Base-by-base conservation (phyloP, 1,139 yeast species). In the Arxiozyma bovina region DNA sequence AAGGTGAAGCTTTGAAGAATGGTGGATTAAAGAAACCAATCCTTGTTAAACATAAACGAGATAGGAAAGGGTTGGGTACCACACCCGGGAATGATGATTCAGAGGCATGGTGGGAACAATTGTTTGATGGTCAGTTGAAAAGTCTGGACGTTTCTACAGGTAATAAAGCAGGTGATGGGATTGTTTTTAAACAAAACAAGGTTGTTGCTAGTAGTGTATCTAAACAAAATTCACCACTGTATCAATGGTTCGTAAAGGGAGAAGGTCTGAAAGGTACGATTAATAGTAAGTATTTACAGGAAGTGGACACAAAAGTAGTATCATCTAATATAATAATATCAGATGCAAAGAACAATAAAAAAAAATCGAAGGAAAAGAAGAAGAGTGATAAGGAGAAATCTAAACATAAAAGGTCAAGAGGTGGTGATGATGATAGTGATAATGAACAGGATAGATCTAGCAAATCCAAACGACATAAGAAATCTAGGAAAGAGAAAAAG, bases 91-190 rank as follows among this genome's bases (percentile, higher is more conserved):
- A 63, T 8, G 85, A 80, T 58, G 83, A 85, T 22, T 60, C 70
- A 45, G 97, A 90, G 64, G 85, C 88, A 53, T 93, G 99, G 99
- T 93, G 99, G 99, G 98, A 93, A 62, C 78, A 86, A 61, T 75
- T 91, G 50, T 93, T 93, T 72, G 98, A 93, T 70, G 96, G 96
- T 1, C 96, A 90, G 63, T 77, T 93, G 59, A 88, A 88, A 66
- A 79, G 81, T 22, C 69, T 93, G 50, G 91, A 87, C 55, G 93
- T 90, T 8, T 74, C 66, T 38, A 73, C 67, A 34, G 66, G 69
- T 1, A 72, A 68, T 21, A 62, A 65, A 1, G 61, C 59, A 3
- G 68, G 67, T 4, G 72, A 68, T 3, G 73, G 68, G 2, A 70
- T 79, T 17, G 66, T 67, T 55, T 65, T 73, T 59, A 74, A 74